Conservation (phyloP, 352 stramenopile genomes). For the Globisporangium paddicum region DNA sequence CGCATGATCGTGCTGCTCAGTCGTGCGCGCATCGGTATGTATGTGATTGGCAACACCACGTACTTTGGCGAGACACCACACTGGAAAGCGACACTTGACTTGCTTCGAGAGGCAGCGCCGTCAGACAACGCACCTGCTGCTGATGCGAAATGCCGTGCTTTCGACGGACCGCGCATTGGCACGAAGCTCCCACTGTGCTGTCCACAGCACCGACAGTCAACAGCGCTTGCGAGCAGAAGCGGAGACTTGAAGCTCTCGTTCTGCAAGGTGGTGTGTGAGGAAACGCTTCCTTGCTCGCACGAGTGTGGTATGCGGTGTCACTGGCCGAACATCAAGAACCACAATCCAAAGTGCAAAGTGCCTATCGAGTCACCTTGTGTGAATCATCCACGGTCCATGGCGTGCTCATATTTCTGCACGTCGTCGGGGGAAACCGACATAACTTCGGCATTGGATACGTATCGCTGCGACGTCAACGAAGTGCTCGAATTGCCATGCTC, state of each 20-base stretch:
- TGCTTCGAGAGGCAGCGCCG: slow-evolving; percentile 35
- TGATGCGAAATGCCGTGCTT: slow-evolving; percentile 28
- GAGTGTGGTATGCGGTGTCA: slow-evolving; percentile 66
- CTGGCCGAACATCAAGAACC: slow-evolving; percentile 42
- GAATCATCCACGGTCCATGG: slow-evolving; percentile 41
- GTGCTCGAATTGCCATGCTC: slow-evolving; percentile 58
- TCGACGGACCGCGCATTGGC: slow-evolving; percentile 43
- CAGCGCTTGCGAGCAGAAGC: slow-evolving; percentile 23
- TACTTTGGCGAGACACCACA: slow-evolving; percentile 78
- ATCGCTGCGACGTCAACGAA: slow-evolving; percentile 52
- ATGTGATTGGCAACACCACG: slow-evolving; percentile 73
- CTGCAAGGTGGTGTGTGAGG: slow-evolving; percentile 63
- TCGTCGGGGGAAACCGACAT: slow-evolving; percentile 21
- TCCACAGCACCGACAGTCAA: slow-evolving; percentile 50
- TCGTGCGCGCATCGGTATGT: slow-evolving; percentile 82
- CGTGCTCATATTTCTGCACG: slow-evolving; percentile 47
- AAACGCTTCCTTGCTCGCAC: slow-evolving; percentile 59
- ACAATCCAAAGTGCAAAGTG: slow-evolving; percentile 58
- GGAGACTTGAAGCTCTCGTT: slow-evolving; percentile 67
- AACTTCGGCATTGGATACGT: slow-evolving; percentile 35
- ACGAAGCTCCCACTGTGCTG: slow-evolving; percentile 71
- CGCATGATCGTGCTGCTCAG: slow-evolving; percentile 88
- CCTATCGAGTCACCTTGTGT: slow-evolving; percentile 61
- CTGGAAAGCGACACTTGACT: slow-evolving; percentile 69
- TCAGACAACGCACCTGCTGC: slow-evolving; percentile 28